These are phyloP conservation scores for Allodekkera sacchari DNA, from an alignment of 805 yeast genomes.

Conservation along the genomic window DNA sequence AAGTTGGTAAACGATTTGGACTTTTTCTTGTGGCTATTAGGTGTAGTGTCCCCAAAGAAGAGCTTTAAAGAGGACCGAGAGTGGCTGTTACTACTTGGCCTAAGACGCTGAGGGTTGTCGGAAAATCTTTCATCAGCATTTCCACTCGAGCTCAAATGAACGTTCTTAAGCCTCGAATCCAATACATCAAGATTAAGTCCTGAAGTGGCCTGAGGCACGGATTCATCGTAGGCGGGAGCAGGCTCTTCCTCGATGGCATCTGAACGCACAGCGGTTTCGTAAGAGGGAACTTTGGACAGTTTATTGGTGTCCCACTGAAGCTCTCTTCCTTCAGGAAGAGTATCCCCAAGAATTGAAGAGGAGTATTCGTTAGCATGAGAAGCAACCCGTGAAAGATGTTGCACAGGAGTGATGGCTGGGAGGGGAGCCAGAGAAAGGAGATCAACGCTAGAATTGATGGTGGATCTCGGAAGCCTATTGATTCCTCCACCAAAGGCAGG, in stretches of 20 bases:
- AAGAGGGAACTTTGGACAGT: constrained; percentile 70
- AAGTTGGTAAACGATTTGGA: no score
- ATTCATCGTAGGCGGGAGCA: constrained; percentile 59
- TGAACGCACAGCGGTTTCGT: constrained; percentile 64
- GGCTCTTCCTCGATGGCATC: constrained; percentile 40
- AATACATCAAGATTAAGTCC: constrained; percentile 22
- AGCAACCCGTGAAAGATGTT: constrained; percentile 50
- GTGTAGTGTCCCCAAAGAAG: constrained; percentile 1
- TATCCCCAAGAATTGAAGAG: constrained; percentile 1
- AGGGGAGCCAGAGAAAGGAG: constrained; percentile 9
- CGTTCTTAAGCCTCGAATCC: constrained; percentile 22
- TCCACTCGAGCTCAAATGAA: no score
- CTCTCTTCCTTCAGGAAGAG: constrained; percentile 1
- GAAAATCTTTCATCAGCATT: no score
- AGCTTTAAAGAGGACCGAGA: background rate
- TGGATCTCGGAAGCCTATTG: constrained; percentile 1
- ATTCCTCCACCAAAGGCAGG: constrained; percentile 15
- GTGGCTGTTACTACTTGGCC: background rate
- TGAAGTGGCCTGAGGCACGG: constrained; percentile 4
- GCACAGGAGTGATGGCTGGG: constrained; percentile 38
- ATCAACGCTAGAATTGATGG: constrained; percentile 4
- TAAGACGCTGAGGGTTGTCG: constrained; percentile 2
- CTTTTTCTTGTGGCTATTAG: no score
- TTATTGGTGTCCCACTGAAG: constrained; percentile 2
- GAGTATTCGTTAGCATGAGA: constrained; percentile 30